Base-by-base conservation (phyloP, 2,329 filamentous ascomycete genomes). In the Colletotrichum musae region DNA sequence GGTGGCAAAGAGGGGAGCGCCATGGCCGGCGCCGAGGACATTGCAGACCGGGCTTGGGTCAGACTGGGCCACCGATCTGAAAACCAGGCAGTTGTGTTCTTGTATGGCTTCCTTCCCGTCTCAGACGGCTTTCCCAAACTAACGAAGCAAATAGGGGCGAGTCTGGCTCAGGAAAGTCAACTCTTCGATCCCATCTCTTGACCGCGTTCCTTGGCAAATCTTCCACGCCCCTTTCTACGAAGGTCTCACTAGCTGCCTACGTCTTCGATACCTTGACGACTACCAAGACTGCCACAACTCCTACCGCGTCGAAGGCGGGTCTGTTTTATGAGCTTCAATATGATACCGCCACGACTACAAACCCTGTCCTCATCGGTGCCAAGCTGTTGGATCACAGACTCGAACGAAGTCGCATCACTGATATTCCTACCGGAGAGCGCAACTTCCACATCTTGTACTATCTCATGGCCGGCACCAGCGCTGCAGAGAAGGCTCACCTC, bases 401-500 rank as follows among this genome's bases (percentile, higher is more conserved):
- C 56, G 96, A 99, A 81, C 87, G 96, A 66, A 97, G 94, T 81
- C 90, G 96, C 72, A 94, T 99, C 72, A 91, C 96, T 32, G 90
- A 94, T 48, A 95, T 98, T 0, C 96, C 96, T 0, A 97, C 96
- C 0, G 96, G 96, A 74, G 96, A 99, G 82, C 92, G 96, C 52
- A 98, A 96, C 80, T 98, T 98, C 79, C 96, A 99, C 80, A 89
- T 97, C 28, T 86, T 99, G 9, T 99, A 99, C 84, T 99, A 99
- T 79, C 89, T 99, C 4, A 85, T 99, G 36, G 93, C 95, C 1
- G 96, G 96, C 65, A 98, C 96, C 13, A 98, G 94, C 75, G 87
- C 90, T 4, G 94, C 94, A 4, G 96, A 99, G 80, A 98, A 95
- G 85, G 80, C 91, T 13, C 96, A 99, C 85, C 84, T 99, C 5